Base-by-base conservation (phyloP, 2,329 filamentous ascomycete species). In the Aspergillus puulaauensis region DNA sequence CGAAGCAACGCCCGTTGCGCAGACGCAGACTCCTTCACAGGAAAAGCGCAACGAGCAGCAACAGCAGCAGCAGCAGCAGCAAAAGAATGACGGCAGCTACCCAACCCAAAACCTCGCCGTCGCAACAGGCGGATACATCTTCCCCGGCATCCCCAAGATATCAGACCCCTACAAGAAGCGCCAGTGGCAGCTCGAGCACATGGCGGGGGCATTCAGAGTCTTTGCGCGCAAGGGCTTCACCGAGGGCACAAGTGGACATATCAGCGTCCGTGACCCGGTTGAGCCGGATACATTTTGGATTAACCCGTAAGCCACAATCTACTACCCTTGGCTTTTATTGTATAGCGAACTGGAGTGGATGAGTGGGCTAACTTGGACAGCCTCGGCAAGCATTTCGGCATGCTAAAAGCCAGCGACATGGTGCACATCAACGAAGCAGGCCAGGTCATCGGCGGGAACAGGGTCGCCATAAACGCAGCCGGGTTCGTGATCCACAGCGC, bases 401-500 rank as follows among this genome's bases (percentile, higher is more conserved):
- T 75, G 8, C 71, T 82, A 33, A 79, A 70, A 49, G 75, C 74
- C n/a, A 75, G 71, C 5, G 79, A 82, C 60, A 70, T 82, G 45
- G 77, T 82, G 33, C 71, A 70, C 9, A 75, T 82, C 4, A 70
- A 79, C 57, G 70, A 78, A 43, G 52, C 73, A 11, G 79, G 79
- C 11, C 64, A 76, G 19, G 70, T 80, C 40, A 75, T 73, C 27
- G 77, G 77, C 8, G 75, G 74, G 21, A 66, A 71, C 23, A 64
- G 71, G 14, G 62, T 73, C 3, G 8, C 45, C 8, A 68, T 80
- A 39, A 80, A 81, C 59, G 72, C 73, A 0, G 78, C 79, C 0
- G 79, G 75, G 0, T 80, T 78, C 63, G 76, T 77, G 66, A 81
- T 81, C 49, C 79, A 81, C 62, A 66, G 73, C 54, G 77, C 76